A percentile compares a stretch with the other conserved stretches of the same genome.
phyloP scores from a whole-genome alignment of 768 basidiomycete genomes.

The Boletus rubropictus region DNA sequence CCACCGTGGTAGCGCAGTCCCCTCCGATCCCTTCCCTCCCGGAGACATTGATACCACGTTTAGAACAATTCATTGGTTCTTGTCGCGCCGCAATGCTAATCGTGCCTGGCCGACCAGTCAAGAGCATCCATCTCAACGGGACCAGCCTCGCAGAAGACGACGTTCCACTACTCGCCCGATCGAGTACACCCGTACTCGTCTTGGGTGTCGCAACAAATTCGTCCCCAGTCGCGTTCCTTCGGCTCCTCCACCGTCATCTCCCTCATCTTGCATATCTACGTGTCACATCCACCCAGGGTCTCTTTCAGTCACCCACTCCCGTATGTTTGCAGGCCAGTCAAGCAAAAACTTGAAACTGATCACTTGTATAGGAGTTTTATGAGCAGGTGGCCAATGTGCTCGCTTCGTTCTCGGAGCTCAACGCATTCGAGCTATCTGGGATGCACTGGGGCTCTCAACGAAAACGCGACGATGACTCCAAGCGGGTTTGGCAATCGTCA shows the following conservation, averaged over 20 bases:
- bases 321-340: conserved; percentile 27
- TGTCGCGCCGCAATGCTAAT: conserved; percentile 48
- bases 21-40: conserved; percentile 24
- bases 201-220: conserved; percentile 56
- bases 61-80: conserved; percentile 60
- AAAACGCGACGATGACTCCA: conserved; percentile 38
- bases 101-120: conserved; percentile 62
- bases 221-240: conserved; percentile 53
- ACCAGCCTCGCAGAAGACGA: conserved; percentile 55
- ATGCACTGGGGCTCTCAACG: conserved; percentile 67
- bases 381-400: conserved; percentile 53
- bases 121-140: conserved; percentile 56
- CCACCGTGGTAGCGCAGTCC: conserved; percentile 22
- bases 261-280: conserved; percentile 61
- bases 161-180: conserved; percentile 43
- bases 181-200: conserved; percentile 48
- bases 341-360: neutral
- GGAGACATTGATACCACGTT: conserved; percentile 34
- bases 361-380: conserved; percentile 48
- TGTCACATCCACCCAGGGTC: conserved; percentile 51
- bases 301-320: conserved; percentile 44
- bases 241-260: conserved; percentile 49
- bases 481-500: conserved; percentile 50
- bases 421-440: conserved; percentile 68
- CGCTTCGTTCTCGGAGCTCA: conserved; percentile 53